phyloP scores from a whole-genome alignment of 768 basidiomycete species.

The Boletus bicolor region DNA sequence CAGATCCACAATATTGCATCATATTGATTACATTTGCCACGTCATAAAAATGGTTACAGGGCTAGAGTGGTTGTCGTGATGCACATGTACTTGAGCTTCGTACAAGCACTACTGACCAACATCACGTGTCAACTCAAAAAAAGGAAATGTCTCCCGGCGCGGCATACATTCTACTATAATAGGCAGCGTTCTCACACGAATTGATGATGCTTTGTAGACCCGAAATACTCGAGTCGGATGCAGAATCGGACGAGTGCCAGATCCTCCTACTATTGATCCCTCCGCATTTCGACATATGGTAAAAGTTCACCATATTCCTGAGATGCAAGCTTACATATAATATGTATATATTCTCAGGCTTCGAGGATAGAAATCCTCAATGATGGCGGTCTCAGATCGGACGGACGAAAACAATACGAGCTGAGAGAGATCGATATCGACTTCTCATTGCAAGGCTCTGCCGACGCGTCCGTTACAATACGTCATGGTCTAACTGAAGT shows the following conservation, averaged over 20 bases:
- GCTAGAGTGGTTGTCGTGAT: no score
- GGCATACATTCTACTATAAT: no score
- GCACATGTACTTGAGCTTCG: no score
- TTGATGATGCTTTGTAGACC: no score
- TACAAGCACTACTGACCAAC: no score
- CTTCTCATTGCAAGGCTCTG: constrained; percentile 66
- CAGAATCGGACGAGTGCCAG: background rate
- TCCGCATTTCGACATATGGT: constrained; percentile 4
- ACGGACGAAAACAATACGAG: constrained; percentile 90
- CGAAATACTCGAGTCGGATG: no score
- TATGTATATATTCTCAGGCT: constrained; percentile 29
- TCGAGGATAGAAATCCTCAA: constrained; percentile 74
- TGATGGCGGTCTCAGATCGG: constrained; percentile 84
- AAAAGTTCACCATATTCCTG: background rate
- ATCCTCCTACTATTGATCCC: background rate
- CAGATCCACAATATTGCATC: no score
- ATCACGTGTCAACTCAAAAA: no score
- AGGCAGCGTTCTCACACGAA: no score
- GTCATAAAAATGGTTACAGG: no score
- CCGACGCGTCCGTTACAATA: constrained; percentile 83
- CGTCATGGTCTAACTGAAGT: constrained; percentile 91
- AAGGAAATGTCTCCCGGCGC: no score
- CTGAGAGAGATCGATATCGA: constrained; percentile 79
- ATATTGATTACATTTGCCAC: no score
- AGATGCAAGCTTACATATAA: background rate